Percentiles rank a stretch among this genome's conserved stretches.
Conservation (phyloP, 768 basidiomycete species). For the Mrakia hoshinonis region DNA sequence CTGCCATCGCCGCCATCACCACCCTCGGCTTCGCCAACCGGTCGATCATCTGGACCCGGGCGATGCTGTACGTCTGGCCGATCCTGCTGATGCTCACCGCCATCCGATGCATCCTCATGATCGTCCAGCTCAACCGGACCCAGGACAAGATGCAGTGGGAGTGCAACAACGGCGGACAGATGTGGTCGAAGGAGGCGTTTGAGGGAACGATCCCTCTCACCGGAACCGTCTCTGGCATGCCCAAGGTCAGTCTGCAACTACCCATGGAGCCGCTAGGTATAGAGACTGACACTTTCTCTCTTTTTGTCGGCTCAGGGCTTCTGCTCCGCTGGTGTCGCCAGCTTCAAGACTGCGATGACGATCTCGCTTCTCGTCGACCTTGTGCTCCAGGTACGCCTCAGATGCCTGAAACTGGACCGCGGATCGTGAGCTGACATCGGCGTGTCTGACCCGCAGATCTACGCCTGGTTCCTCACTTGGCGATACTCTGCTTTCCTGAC, state of each 20-base stretch:
- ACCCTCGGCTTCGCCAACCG: slow-evolving; percentile 57
- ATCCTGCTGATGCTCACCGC: slow-evolving; percentile 58
- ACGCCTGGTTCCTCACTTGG: slow-evolving; percentile 71
- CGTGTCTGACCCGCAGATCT: slow-evolving; percentile 46
- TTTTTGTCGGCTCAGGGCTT: slow-evolving; percentile 40
- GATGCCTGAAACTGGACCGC: slow-evolving; percentile 21
- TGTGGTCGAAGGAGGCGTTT: slow-evolving; percentile 37
- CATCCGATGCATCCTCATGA: slow-evolving; percentile 61
- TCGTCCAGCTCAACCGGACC: slow-evolving; percentile 63
- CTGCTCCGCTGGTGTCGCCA: slow-evolving; percentile 54
- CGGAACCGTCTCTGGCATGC: slow-evolving; percentile 45
- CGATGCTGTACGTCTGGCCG: slow-evolving; percentile 60
- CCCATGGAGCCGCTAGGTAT: too few species aligned
- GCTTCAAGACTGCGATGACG: slow-evolving; percentile 59
- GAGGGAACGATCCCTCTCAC: slow-evolving; percentile 44
- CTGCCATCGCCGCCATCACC: slow-evolving; percentile 48
- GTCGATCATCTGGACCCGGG: slow-evolving; percentile 62
- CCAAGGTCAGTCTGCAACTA: slow-evolving; percentile 40
- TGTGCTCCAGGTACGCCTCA: slow-evolving; percentile 53
- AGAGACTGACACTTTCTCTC: too few species aligned
- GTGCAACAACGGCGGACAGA: slow-evolving; percentile 60
- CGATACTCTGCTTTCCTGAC: slow-evolving; percentile 62
- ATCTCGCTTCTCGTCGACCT: slow-evolving; percentile 56
- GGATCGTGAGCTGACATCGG: neutral
- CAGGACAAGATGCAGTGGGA: slow-evolving; percentile 61